Conservation (phyloP, 129 eudicot species). For the Ambrosia trifida region DNA sequence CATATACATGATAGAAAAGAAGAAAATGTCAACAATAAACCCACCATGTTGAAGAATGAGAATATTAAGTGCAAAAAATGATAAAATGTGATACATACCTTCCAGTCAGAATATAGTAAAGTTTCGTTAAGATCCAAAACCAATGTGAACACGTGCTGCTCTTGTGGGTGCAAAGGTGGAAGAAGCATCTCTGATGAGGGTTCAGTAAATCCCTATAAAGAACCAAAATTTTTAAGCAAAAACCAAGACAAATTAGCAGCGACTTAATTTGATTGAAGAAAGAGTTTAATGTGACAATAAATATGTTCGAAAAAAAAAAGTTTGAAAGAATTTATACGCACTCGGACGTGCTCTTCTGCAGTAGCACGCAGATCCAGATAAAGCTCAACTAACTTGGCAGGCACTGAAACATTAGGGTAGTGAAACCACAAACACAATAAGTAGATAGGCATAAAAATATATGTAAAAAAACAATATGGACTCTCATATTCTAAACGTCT, state of each 20-base stretch:
- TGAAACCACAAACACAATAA: constrained; percentile 15
- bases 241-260: background rate
- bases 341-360: constrained; percentile 80
- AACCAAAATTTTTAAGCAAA: constrained; percentile 8
- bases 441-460: background rate
- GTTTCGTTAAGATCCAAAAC: constrained; percentile 89
- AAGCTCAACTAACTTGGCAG: constrained; percentile 71
- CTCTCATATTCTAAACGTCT: background rate
- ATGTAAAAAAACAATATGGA: background rate
- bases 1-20: constrained; percentile 18
- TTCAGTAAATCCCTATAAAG: constrained; percentile 73
- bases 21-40: constrained; percentile 6
- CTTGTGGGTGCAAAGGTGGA: constrained; percentile 84
- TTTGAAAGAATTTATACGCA: constrained; percentile 30
- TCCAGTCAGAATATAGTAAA: constrained; percentile 84
- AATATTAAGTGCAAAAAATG: constrained; percentile 14
- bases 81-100: constrained; percentile 42
- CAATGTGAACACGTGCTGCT: constrained; percentile 77
- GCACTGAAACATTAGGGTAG: constrained; percentile 44
- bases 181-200: constrained; percentile 83
- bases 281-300: background rate
- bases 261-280: constrained; percentile 8
- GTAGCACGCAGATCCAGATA: constrained; percentile 76
- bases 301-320: background rate
- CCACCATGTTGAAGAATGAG: background rate